Percentiles rank a stretch among this genome's conserved stretches.
These are phyloP conservation scores for Aspergillus sp. DNA, from an alignment of 2,329 filamentous ascomycete genomes.

Conservation along the genomic window DNA sequence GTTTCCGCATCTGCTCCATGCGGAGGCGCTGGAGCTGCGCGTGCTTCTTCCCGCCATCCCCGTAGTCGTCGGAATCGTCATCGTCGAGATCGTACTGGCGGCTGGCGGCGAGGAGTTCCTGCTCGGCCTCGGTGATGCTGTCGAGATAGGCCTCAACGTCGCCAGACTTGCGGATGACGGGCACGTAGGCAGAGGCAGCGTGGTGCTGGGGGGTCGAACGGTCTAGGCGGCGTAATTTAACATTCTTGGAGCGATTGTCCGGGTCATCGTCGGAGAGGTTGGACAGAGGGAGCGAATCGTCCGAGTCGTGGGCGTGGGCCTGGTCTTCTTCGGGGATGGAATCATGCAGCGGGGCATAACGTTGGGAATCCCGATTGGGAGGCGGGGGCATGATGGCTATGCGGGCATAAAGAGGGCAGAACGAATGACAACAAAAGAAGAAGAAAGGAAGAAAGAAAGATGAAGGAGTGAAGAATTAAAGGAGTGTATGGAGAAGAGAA, in stretches of 20 bases:
- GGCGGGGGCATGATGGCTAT: constrained; percentile 1
- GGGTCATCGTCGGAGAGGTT: constrained; percentile 11
- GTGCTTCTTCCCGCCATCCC: constrained; percentile 6
- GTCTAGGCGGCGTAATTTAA: constrained; percentile 15
- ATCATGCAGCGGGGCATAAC: constrained; percentile 16
- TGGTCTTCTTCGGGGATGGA: constrained; percentile 18
- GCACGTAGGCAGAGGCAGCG: constrained; percentile 11
- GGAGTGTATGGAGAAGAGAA: background rate
- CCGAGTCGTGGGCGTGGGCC: constrained; percentile 4
- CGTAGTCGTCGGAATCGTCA: constrained; percentile 15
- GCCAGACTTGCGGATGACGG: constrained; percentile 15
- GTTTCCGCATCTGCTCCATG: background rate
- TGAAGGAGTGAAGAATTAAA: background rate
- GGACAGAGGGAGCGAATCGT: constrained; percentile 12
- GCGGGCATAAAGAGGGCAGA: background rate
- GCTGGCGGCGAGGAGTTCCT: constrained; percentile 18
- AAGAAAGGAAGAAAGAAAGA: background rate
- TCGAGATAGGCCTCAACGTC: constrained; percentile 23
- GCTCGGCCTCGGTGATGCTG: constrained; percentile 22
- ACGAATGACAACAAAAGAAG: background rate
- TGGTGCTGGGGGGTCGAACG: constrained; percentile 4
- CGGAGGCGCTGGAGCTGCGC: constrained; percentile 1
- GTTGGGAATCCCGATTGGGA: constrained; percentile 6
- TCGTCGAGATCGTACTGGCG: constrained; percentile 17
- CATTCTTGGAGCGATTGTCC: constrained; percentile 7